Evolutionary conservation across 2,329 filamentous ascomycete species (phyloP).

Genomic region (Malbranchea cinnamomea): DNA sequence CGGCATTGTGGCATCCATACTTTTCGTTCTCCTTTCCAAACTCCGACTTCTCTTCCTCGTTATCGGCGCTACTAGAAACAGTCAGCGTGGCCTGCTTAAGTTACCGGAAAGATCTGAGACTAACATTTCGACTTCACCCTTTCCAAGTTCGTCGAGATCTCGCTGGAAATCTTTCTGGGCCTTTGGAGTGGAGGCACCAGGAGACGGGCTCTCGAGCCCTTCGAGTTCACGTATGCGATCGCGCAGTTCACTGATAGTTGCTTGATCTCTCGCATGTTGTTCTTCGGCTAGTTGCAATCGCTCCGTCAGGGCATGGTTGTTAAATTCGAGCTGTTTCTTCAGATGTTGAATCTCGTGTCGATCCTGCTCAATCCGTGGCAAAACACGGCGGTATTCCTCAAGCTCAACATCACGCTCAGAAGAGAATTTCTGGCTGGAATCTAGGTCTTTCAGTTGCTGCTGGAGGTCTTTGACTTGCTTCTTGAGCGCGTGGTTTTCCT

Average conservation of each 20-base stretch:
- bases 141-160: constrained; percentile 27
- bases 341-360: constrained; percentile 32
- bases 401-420: constrained; percentile 28
- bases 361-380: constrained; percentile 34
- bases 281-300: constrained; percentile 29
- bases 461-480: constrained; percentile 32
- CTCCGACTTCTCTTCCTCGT: constrained; percentile 23
- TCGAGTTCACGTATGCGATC: constrained; percentile 30
- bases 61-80: constrained; percentile 23
- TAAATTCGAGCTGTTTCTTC: constrained; percentile 34
- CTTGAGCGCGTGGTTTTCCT: constrained; percentile 32
- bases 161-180: constrained; percentile 26
- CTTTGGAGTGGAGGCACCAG: constrained; percentile 25
- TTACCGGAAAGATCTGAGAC: constrained; percentile 7
- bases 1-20: constrained; percentile 19
- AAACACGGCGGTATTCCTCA: constrained; percentile 30
- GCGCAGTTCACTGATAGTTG: constrained; percentile 26
- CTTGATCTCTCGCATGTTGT: constrained; percentile 27
- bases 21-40: constrained; percentile 20
- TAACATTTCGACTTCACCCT: constrained; percentile 25
- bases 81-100: constrained; percentile 11
- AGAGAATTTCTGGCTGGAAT: constrained; percentile 26
- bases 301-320: constrained; percentile 33
- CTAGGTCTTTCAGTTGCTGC: constrained; percentile 31
- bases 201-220: constrained; percentile 24